Evolutionary conservation across 768 basidiomycete species (phyloP), one percentile per base, ranked within the genome.

Genomic region (Hericium coralloides): DNA sequence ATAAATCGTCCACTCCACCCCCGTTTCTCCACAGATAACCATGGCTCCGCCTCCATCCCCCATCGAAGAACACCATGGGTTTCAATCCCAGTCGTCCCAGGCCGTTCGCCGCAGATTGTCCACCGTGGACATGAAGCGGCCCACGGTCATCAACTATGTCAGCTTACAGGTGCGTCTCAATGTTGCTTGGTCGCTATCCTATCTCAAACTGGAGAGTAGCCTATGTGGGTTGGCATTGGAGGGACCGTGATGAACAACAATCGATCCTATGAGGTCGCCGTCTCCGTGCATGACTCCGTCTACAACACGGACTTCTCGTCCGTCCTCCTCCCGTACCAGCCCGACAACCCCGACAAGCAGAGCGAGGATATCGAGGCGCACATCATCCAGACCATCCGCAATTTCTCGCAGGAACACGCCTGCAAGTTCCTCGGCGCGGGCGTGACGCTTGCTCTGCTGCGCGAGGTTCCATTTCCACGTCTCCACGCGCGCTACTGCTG

Each of bases 341-440:
- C 77, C 3, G 73, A 76, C 56, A 74, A 79, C 52, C 74, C 80
- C 10, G 75, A 80, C 15, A 78, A 79, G 60, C 86, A 79, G 65
- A 77, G 79, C 12, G 70, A 79, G 55, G 75, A 74, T 22, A 87
- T 92, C 66, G 84, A 87, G 68, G 72, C 70, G 49, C 80, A 82
- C 60, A 76, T 91, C 60, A 65, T 89, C 56, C 71, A 81, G n/a
- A 78, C 79, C 12, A 69, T 92, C 53, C 80, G 82, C 67, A 81
- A 82, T 64, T 91, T 92, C 74, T 82, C 83, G 49, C 72, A 75
- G 25, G 85, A 87, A 62, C 90, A 92, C 68, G 70, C 91, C 22
- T 87, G 89, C 79, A 91, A 92, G 75, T 90, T 92, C 76, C 76
- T 92, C 59, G 89, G 89, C 63, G 85, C 86, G 4, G 90, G 90